Percentiles rank a stretch among this genome's conserved stretches.
Conservation (phyloP, 2,329 filamentous ascomycete genomes). For the Talaromyces rugulosus region DNA sequence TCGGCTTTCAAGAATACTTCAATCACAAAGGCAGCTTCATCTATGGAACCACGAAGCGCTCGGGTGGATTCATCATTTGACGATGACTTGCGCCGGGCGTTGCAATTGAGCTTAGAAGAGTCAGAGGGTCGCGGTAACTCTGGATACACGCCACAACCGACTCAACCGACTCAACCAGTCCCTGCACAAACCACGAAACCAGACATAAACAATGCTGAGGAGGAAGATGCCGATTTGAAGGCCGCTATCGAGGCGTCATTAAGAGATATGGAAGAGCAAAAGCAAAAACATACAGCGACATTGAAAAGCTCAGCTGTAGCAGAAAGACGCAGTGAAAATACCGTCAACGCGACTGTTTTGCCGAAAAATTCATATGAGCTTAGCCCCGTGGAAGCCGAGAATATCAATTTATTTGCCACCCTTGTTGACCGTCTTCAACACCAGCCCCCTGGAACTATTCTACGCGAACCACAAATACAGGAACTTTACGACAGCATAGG, state of each 20-base stretch:
- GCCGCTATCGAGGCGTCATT: constrained; percentile 93
- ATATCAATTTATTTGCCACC: constrained; percentile 93
- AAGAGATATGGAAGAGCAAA: constrained; percentile 97
- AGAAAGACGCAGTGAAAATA: constrained; percentile 44
- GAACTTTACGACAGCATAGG: constrained; percentile 97
- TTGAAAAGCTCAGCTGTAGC: constrained; percentile 73
- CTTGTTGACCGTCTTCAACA: constrained; percentile 92
- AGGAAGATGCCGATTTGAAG: constrained; percentile 89
- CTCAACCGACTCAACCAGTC: constrained; percentile 47
- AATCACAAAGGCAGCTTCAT: constrained; percentile 62
- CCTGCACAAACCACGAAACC: background rate
- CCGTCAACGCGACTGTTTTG: constrained; percentile 50
- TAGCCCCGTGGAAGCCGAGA: constrained; percentile 88
- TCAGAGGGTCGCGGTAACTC: constrained; percentile 67
- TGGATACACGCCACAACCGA: constrained; percentile 65
- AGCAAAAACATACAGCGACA: constrained; percentile 78
- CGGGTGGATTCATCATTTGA: constrained; percentile 88
- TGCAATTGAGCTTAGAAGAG: constrained; percentile 97
- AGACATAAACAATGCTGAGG: constrained; percentile 54
- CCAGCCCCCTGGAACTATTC: constrained; percentile 88
- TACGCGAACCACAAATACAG: constrained; percentile 96
- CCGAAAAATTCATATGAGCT: constrained; percentile 94
- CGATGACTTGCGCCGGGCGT: constrained; percentile 85
- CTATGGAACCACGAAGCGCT: constrained; percentile 87
- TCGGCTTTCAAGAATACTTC: constrained; percentile 44